Base-by-base conservation (phyloP, 352 stramenopile species). In the Globisporangium echinulatum region DNA sequence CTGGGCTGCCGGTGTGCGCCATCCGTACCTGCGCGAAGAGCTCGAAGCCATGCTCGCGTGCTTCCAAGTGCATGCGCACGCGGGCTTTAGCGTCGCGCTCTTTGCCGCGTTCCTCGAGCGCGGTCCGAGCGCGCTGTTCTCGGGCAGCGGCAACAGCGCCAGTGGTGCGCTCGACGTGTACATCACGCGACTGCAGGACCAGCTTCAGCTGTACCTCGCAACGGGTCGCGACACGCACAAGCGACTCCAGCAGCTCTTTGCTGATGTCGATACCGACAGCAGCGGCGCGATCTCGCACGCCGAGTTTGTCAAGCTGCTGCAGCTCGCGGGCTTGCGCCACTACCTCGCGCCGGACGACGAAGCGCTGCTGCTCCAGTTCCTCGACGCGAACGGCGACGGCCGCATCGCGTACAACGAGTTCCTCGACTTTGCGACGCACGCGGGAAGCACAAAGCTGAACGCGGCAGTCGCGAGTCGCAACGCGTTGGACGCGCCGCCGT, bases 21-120 rank as follows among this genome's bases (percentile, higher is more conserved):
- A 90, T 46, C 81, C 83, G 7, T 92, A 85, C 58, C 62, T 88
- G 15, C 77, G 77, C 5, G 83, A 93, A 58, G 81, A 88, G 42
- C 61, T 89, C 9, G 70, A 90, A 54, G 61, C 61, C 8, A 78
- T 90, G 58, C 70, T 84, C 52, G 59, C 58, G 19, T 89, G 79
- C 48, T 90, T 89, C 54, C 67, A 77, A 43, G 49, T 64, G 4
- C 66, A 77, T 17, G 55, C 63, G n/a, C 61, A 64, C 17, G 73
- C 67, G 37, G 69, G 64, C 0, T 90, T 90, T 36, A 79, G 78
- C 56, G 70, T 84, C 2, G 59, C 63, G 8, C 49, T 79, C n/a
- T 89, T 91, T 44, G 71, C 63, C 38, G 68, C 66, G 9, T 88
- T 88, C 46, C 61, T 91, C 49, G 60, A 75, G 0, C 72, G 74